These are phyloP conservation scores for Eremomyces bilateralis DNA, from an alignment of 495 filamentous ascomycete genomes.

Conservation along the genomic window DNA sequence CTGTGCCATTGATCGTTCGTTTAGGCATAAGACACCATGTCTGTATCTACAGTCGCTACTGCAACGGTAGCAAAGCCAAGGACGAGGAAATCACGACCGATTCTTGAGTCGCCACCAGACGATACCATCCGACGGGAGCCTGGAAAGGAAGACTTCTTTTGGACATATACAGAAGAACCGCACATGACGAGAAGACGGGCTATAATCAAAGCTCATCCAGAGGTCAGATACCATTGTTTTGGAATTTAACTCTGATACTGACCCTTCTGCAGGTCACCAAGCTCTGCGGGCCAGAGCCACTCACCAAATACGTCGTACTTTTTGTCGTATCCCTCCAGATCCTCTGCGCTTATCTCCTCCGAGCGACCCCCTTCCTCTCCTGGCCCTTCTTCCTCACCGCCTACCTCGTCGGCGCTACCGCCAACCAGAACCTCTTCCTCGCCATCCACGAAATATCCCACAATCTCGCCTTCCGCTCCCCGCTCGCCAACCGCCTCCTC, in stretches of 20 bases:
- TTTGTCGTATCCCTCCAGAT: slow-evolving; percentile 70
- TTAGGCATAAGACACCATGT: neutral
- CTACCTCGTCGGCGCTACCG: slow-evolving; percentile 84
- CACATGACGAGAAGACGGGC: slow-evolving; percentile 74
- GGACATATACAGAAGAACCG: slow-evolving; percentile 98
- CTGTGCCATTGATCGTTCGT: neutral
- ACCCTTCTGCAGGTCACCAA: slow-evolving; percentile 77
- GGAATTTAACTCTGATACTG: too few relatives aligned
- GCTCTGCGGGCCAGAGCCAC: slow-evolving; percentile 87
- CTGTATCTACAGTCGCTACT: neutral
- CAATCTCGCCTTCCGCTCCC: slow-evolving; percentile 79
- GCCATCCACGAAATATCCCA: slow-evolving; percentile 99
- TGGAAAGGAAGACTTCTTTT: slow-evolving; percentile 42
- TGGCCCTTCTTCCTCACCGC: slow-evolving; percentile 65
- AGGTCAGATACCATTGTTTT: slow-evolving; percentile 37
- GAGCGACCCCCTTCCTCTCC: slow-evolving; percentile 59
- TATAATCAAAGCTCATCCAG: slow-evolving; percentile 97
- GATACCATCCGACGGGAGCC: neutral
- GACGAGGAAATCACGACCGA: neutral
- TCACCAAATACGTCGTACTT: slow-evolving; percentile 84
- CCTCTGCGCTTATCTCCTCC: slow-evolving; percentile 56
- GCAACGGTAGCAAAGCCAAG: neutral
- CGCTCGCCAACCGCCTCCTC: slow-evolving; percentile 62
- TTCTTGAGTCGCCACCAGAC: neutral
- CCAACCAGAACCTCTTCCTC: slow-evolving; percentile 97